Evolutionary conservation across 352 stramenopile genomes (phyloP).

Genomic region (Nothophytophthora sp.): DNA sequence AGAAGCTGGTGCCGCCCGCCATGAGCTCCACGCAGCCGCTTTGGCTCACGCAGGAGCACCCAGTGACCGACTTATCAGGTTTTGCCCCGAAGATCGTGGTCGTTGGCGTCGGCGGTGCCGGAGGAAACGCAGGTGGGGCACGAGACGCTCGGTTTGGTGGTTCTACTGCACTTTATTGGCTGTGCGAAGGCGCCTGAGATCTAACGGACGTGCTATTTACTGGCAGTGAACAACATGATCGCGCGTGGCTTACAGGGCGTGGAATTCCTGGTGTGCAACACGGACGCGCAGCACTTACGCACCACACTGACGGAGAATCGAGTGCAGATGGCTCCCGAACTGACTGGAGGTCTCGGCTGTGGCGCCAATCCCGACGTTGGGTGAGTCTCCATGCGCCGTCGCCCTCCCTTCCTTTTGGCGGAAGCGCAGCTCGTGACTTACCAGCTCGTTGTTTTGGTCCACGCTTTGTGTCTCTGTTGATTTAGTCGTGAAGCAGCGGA

Average conservation of each 20-base stretch:
- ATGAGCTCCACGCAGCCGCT: constrained; percentile 69
- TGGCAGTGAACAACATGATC: constrained; percentile 90
- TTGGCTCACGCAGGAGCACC: constrained; percentile 72
- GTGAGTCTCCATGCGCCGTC: constrained; percentile 25
- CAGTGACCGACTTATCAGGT: constrained; percentile 59
- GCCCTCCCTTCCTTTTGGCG: no score
- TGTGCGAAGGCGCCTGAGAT: no score
- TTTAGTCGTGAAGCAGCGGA: constrained; percentile 73
- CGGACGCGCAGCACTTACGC: constrained; percentile 89
- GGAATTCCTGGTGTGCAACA: constrained; percentile 92
- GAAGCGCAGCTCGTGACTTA: not conserved
- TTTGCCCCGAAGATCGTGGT: constrained; percentile 89
- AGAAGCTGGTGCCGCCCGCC: constrained; percentile 40
- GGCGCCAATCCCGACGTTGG: constrained; percentile 84
- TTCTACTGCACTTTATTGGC: no score
- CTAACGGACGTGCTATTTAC: no score
- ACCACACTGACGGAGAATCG: constrained; percentile 91
- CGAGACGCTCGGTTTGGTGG: no score
- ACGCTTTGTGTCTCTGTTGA: constrained; percentile 1
- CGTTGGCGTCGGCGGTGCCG: constrained; percentile 85
- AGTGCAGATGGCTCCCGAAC: constrained; percentile 87
- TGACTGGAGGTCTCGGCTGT: constrained; percentile 83
- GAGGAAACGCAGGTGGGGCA: constrained; percentile 86
- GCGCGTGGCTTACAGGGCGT: constrained; percentile 79
- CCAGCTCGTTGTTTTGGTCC: not conserved